Conservation (phyloP, 345 rosid genomes). For the Sisymbrium altissimum region DNA sequence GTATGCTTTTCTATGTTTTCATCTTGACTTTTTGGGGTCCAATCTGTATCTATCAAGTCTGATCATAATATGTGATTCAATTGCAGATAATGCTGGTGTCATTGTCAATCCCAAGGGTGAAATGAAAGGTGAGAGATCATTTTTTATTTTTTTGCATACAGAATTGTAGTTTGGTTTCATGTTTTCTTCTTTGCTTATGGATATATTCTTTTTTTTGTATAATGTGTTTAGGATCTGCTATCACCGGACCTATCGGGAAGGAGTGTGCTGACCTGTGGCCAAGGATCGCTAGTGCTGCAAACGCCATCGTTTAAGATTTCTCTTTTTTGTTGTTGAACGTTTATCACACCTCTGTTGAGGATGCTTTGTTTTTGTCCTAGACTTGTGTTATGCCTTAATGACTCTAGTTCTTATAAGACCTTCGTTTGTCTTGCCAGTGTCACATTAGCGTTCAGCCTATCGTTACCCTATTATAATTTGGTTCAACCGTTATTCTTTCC, state of each 20-base stretch:
- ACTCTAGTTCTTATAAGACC: background rate
- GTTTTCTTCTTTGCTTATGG: background rate
- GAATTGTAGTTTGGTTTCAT: background rate
- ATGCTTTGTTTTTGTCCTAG: conserved; percentile 25
- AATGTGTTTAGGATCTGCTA: conserved; percentile 58
- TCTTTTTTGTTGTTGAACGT: conserved; percentile 1
- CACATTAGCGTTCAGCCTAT: background rate
- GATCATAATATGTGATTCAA: background rate
- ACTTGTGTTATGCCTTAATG: background rate
- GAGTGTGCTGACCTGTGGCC: conserved; percentile 90
- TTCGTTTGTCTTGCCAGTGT: background rate
- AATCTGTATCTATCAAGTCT: background rate
- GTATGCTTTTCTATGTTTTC: background rate
- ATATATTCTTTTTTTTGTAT: background rate
- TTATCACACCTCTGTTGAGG: background rate
- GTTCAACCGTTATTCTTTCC: background rate
- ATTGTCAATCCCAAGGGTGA: conserved; percentile 84
- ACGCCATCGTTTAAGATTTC: conserved; percentile 36
- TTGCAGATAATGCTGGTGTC: conserved; percentile 75
- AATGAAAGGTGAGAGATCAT: conserved; percentile 55
- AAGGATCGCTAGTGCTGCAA: conserved; percentile 42
- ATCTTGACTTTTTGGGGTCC: background rate
- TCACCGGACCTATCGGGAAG: conserved; percentile 81
- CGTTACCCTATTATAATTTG: background rate
- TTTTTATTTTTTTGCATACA: background rate